Percentiles rank a stretch among this genome's conserved stretches.
Conservation (phyloP, 2,329 filamentous ascomycete genomes). For the Biscogniauxia mediterranea region DNA sequence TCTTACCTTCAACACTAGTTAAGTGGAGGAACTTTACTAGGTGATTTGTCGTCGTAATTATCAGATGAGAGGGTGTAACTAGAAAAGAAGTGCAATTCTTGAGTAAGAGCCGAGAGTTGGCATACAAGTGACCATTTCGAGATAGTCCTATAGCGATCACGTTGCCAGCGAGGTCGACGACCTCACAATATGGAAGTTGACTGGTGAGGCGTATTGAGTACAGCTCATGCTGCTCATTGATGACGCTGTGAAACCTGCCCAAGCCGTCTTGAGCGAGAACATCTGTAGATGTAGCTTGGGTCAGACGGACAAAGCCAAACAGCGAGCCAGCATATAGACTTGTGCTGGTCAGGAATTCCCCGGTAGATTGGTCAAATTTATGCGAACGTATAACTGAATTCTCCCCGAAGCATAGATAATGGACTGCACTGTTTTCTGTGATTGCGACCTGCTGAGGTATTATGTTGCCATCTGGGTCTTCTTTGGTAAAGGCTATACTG, state of each 20-base stretch:
- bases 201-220: conserved; percentile 40
- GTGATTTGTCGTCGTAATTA: conserved; percentile 91
- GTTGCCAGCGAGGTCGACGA: conserved; percentile 41
- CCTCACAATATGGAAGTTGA: conserved; percentile 53
- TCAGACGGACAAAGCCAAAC: conserved; percentile 31
- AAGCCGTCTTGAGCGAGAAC: conserved; percentile 44
- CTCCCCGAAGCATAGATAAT: conserved; percentile 28
- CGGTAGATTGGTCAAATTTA: conserved; percentile 20
- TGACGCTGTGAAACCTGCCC: conserved; percentile 45
- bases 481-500: conserved; percentile 39
- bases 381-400: conserved; percentile 25
- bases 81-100: conserved; percentile 93
- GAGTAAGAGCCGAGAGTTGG: conserved; percentile 68
- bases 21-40: conserved; percentile 93
- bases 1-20: conserved; percentile 60
- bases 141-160: conserved; percentile 63
- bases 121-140: conserved; percentile 74
- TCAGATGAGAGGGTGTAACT: conserved; percentile 75
- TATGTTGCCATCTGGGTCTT: conserved; percentile 21
- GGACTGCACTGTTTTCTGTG: conserved; percentile 27
- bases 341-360: conserved; percentile 19
- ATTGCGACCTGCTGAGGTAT: conserved; percentile 32
- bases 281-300: conserved; percentile 29
- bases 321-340: conserved; percentile 30
- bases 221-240: conserved; percentile 32